A percentile compares a stretch with the other conserved stretches of the same genome.
Conservation (phyloP, 768 basidiomycete genomes). For the Crepidotus variabilis region DNA sequence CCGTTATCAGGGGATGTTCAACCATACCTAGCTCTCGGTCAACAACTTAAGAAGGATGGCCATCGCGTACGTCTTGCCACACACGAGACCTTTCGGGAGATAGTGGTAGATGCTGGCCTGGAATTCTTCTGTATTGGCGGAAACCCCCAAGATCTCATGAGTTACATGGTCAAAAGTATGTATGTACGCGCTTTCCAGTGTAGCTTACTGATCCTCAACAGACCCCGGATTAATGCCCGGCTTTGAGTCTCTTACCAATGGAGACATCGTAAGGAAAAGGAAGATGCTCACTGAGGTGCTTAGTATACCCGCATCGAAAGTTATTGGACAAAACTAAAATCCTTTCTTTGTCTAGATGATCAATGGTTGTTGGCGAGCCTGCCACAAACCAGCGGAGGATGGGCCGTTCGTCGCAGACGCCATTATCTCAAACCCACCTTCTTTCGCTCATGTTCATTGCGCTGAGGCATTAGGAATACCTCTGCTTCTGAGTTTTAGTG, state of each 20-base stretch:
- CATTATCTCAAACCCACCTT: constrained; percentile 65
- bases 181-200: not conserved
- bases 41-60: constrained; percentile 41
- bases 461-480: constrained; percentile 63
- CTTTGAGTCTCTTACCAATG: constrained; percentile 52
- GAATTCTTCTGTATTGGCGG: constrained; percentile 64
- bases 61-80: constrained; percentile 62
- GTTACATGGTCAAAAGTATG: constrained; percentile 68
- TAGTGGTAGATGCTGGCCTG: constrained; percentile 46
- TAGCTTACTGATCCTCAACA: constrained; percentile 18
- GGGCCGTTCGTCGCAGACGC: constrained; percentile 55
- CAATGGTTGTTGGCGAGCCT: constrained; percentile 54
- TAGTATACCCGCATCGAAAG: no score
- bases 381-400: constrained; percentile 41
- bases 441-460: constrained; percentile 63
- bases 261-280: constrained; percentile 56
- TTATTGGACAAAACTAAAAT: no score
- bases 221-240: constrained; percentile 66
- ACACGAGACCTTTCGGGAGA: constrained; percentile 54
- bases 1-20: constrained; percentile 54
- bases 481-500: constrained; percentile 54
- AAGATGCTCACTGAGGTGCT: constrained; percentile 54
- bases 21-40: constrained; percentile 58
- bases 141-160: constrained; percentile 62
- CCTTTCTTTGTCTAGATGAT: constrained; percentile 54